A percentile compares a stretch with the other conserved stretches of the same genome.
These are phyloP conservation scores for Phytopythium montanum DNA, from an alignment of 352 stramenopile species.

Conservation along the genomic window DNA sequence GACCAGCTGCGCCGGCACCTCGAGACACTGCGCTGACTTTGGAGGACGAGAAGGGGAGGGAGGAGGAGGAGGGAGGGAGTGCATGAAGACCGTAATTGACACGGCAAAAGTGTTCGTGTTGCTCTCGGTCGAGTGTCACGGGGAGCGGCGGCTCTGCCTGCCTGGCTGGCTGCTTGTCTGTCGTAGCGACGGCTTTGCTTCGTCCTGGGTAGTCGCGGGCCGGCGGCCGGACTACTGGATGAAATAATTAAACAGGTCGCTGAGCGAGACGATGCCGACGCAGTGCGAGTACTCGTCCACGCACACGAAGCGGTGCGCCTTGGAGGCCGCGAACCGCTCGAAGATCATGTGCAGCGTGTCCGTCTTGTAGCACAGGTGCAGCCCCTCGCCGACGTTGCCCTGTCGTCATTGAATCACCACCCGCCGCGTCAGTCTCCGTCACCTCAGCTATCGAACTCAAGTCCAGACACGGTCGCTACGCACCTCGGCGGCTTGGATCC, in stretches of 20 bases:
- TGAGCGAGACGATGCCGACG: slow-evolving; percentile 83
- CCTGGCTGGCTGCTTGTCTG: too few species aligned
- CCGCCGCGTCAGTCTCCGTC: background rate
- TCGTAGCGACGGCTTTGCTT: too few species aligned
- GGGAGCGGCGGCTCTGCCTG: too few species aligned
- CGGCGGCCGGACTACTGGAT: slow-evolving; percentile 45
- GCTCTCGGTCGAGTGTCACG: too few species aligned
- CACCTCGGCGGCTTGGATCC: slow-evolving; percentile 84
- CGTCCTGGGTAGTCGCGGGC: too few species aligned
- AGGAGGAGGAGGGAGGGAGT: too few species aligned
- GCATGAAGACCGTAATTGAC: too few species aligned
- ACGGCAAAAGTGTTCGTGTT: too few species aligned
- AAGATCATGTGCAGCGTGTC: slow-evolving; percentile 91
- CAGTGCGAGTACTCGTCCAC: slow-evolving; percentile 82
- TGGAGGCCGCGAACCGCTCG: slow-evolving; percentile 81
- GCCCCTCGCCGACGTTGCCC: slow-evolving; percentile 75
- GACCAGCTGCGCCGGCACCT: slow-evolving; percentile 77
- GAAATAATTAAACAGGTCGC: slow-evolving; percentile 92
- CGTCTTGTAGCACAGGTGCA: slow-evolving; percentile 86
- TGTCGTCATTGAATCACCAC: slow-evolving; percentile 24
- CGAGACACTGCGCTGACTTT: slow-evolving; percentile 42
- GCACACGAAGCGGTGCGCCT: slow-evolving; percentile 84
- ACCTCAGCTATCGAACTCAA: background rate
- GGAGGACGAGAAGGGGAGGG: too few species aligned
- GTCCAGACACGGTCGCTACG: slow-evolving; percentile 1